Base-by-base conservation (phyloP, 1,139 yeast genomes). In the Lodderomyces metapsilosis region DNA sequence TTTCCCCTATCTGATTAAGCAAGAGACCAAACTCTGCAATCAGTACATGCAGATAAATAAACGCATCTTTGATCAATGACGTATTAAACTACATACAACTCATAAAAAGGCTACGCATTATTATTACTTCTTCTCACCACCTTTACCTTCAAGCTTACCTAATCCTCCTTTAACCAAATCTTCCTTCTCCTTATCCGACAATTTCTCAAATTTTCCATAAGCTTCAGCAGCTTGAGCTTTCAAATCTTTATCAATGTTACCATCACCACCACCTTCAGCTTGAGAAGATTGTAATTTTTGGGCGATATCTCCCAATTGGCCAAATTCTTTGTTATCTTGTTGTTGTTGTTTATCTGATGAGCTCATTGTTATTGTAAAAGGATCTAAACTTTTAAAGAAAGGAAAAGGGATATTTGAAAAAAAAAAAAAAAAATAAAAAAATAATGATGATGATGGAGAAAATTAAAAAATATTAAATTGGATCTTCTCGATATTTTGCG, bases 81-180 rank as follows among this genome's bases (percentile, higher is more conserved):
- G n/a, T n/a, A n/a, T n/a, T n/a, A n/a, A n/a, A n/a, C n/a, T n/a
- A n/a, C n/a, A n/a, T n/a, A n/a, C n/a, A n/a, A n/a, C n/a, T n/a
- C n/a, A n/a, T n/a, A n/a, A n/a, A n/a, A n/a, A n/a, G n/a, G n/a
- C n/a, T n/a, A n/a, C n/a, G n/a, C n/a, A n/a, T n/a, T 20, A 20
- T 5, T 20, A 20, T 24, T 16, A 28, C 18, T 34, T 34, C 21
- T 17, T 24, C 2, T 28, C 40, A 10, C 49, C 54, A 16, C 45
- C 40, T 6, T 45, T 30, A 32, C 51, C 50, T 43, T 52, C 57
- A 28, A 47, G 41, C 42, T 52, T 51, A 23, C 51, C 49, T 33
- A 45, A 30, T 12, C 39, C 42, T 18, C 52, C 43, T 43, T 50
- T 41, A 16, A 47, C 39, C 37, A 43, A 25, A n/a, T 42, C 39